These are phyloP conservation scores for Yamadazyma kitorensis DNA, from an alignment of 805 yeast species.

Conservation along the genomic window DNA sequence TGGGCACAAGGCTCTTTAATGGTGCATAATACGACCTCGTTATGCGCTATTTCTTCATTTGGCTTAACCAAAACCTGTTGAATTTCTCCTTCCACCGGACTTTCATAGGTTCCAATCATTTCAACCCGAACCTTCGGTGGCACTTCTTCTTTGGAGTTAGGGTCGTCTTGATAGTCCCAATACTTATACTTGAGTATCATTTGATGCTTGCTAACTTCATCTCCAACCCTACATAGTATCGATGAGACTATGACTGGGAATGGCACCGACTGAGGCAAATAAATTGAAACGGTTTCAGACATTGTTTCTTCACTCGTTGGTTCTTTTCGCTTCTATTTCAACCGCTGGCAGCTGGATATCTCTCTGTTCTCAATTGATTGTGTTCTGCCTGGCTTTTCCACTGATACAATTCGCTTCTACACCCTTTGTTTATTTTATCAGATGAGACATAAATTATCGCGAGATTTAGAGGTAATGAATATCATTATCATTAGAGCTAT, in stretches of 20 bases:
- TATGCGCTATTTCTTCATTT: slow-evolving; percentile 60
- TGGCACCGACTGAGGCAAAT: slow-evolving; percentile 59
- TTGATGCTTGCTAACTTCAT: slow-evolving; percentile 47
- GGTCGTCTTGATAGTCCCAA: slow-evolving; percentile 61
- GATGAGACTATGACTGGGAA: slow-evolving; percentile 66
- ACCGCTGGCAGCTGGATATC: no score
- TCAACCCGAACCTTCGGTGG: slow-evolving; percentile 56
- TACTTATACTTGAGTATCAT: slow-evolving; percentile 62
- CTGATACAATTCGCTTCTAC: no score
- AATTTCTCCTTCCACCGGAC: slow-evolving; percentile 76
- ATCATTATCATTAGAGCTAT: no score
- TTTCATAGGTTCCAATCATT: slow-evolving; percentile 72
- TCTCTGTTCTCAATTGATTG: no score
- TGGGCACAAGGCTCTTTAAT: slow-evolving; percentile 86
- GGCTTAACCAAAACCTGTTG: slow-evolving; percentile 45
- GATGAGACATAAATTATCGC: no score
- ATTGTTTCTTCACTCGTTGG: slow-evolving; percentile 11
- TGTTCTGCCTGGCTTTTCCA: no score
- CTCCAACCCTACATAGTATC: slow-evolving; percentile 45
- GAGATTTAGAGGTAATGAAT: no score
- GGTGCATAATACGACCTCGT: slow-evolving; percentile 44
- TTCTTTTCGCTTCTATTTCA: no score
- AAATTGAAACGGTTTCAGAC: slow-evolving; percentile 45
- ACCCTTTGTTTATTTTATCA: no score
- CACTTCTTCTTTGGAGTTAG: slow-evolving; percentile 41